Base-by-base conservation (phyloP, 208 protist genomes). In the Polymyxa betae region DNA sequence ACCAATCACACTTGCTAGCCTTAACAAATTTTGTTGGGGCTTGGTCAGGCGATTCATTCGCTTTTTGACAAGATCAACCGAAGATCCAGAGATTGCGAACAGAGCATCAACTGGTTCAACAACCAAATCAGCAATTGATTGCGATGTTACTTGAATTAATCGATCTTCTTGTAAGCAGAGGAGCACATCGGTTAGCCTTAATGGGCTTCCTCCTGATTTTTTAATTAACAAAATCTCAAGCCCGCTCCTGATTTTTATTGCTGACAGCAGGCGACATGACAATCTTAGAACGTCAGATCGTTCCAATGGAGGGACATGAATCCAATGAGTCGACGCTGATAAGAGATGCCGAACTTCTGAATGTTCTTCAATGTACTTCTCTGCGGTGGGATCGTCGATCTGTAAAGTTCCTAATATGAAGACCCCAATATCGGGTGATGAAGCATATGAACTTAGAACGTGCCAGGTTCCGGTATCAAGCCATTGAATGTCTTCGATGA, bases 391-490 rank as follows among this genome's bases (percentile, higher is more conserved):
- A n/a, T 5, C 5, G 40, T 5, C 5, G 16, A n/a, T 82, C 72
- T 82, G 16, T 5, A 82, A 5, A 5, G 72, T 82, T 5, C 72
- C 5, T 5, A 82, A 16, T 20, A 82, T 82, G 35, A 82, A 82
- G 72, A n/a, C 72, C 16, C n/a, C 72, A 35, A 43, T n/a, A 35
- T 38, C 35, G 40, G 72, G 72, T 5, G 5, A 5, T 5, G 72
- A 5, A n/a, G 72, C 72, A 5, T 38, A 38, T 16, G 12, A 40
- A 12, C 72, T 43, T 5, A 82, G 72, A 82, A 82, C 72, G 40
- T 82, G 72, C 72, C 72, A 82, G n/a, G 72, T 82, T n/a, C 72
- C 72, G 16, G 72, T 38, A 82, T 82, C 72, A 5, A 82, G 40
- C 72, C 72, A 82, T 35, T 82, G 72, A 5, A 82, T 40, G 72